Base-by-base conservation (phyloP, 129 eudicot species). In the Ambrosia trifida region DNA sequence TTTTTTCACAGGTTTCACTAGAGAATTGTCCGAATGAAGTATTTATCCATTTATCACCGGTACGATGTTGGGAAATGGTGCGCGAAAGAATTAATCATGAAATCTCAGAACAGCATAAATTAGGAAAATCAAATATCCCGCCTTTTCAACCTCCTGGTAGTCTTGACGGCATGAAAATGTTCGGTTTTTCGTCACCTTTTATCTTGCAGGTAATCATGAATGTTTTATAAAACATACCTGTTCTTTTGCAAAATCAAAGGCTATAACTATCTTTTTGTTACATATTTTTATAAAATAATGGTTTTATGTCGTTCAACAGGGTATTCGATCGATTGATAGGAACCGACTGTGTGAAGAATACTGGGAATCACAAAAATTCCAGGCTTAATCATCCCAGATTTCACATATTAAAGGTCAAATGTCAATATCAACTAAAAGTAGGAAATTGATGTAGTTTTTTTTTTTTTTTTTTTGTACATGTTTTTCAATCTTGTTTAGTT, bases 1-100 rank as follows among this genome's bases (percentile, higher is more conserved):
- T 3, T 1, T 53, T 66, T 66, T 20, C 72, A 58, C 28, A 94
- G 99, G 99, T 95, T 60, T 90, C 79, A 16, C 44, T 81, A 49
- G 94, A 90, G 81, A 72, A 83, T 53, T 79, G 56, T 54, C 84
- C 85, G 3, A 86, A 76, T 70, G 99, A 95, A 85, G 86, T 90
- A 14, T 95, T 90, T 72, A 67, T 81, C 52, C 88, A 94, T 59
- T 32, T 81, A 45, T 89, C 99, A 12, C 85, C 96, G 40, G 24
- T 53, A 11, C 87, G 81, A 81, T 87, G 96, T 77, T 94, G 99
- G 99, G 99, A 94, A 73, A 82, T 94, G 93, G 94, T 94, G 41
- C 74, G 92, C 40, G 99, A 94, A 57, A 82, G 99, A 78, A 88
- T 90, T 66, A 90, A 90, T 70, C 85, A 79, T 33, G 97, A 84